Percentiles rank a stretch among this genome's conserved stretches.
These are phyloP conservation scores for Suillus sp. DNA, from an alignment of 768 basidiomycete genomes.

Conservation along the genomic window DNA sequence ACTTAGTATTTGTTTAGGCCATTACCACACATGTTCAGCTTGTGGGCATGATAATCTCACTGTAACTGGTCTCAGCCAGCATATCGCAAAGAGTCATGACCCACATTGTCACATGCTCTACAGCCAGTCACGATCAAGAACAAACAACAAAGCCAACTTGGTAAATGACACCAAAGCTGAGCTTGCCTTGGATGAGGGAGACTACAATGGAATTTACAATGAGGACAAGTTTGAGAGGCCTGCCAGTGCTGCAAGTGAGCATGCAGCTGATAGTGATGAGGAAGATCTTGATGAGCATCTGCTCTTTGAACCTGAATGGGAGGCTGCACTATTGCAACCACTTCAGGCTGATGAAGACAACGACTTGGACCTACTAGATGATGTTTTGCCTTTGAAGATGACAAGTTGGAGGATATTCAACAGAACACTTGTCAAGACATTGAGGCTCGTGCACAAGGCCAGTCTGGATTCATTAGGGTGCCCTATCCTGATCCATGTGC, in stretches of 20 bases:
- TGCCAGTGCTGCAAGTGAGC: too few species aligned
- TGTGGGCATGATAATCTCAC: neutral
- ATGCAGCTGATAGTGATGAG: too few species aligned
- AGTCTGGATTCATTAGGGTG: neutral
- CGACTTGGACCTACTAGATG: too few species aligned
- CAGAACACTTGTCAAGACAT: neutral
- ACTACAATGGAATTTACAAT: too few species aligned
- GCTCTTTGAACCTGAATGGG: neutral
- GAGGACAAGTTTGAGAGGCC: too few species aligned
- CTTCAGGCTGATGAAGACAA: neutral
- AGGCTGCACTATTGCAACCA: neutral
- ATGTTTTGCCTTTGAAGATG: too few species aligned
- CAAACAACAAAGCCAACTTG: neutral
- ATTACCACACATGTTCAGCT: too few species aligned
- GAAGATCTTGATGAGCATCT: neutral
- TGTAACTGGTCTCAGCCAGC: slow-evolving; percentile 3
- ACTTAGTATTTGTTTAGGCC: too few species aligned
- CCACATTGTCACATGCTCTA: slow-evolving; percentile 4
- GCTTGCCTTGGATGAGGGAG: neutral
- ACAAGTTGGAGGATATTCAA: too few species aligned
- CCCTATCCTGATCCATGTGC: neutral
- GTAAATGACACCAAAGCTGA: neutral
- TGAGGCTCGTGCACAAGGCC: neutral
- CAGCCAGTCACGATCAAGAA: neutral
- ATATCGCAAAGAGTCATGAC: slow-evolving; percentile 6